Evolutionary conservation across 2,329 filamentous ascomycete genomes (phyloP).

Genomic region (Phoma sp.): DNA sequence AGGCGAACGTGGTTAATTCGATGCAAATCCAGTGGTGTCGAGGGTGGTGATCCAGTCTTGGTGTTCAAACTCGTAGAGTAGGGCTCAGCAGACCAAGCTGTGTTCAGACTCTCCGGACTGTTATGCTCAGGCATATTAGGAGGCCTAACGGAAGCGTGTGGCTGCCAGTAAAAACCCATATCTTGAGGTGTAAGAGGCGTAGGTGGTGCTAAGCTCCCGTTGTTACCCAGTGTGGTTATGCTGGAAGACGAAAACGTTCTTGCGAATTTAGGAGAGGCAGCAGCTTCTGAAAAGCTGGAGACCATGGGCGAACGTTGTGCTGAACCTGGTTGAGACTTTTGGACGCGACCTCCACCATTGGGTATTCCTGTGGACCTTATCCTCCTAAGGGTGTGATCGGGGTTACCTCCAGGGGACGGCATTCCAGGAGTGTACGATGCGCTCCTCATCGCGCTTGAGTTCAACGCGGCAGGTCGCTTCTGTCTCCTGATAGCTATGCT

Average conservation of each 20-base stretch:
- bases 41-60: conserved; percentile 53
- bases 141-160: conserved; percentile 38
- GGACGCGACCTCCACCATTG: conserved; percentile 54
- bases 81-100: conserved; percentile 47
- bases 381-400: conserved; percentile 52
- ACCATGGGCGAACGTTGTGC: conserved; percentile 57
- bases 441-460: conserved; percentile 49
- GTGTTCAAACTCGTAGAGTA: conserved; percentile 39
- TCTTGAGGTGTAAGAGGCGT: conserved; percentile 55
- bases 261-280: conserved; percentile 54
- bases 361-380: conserved; percentile 56
- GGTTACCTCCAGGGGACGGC: conserved; percentile 48
- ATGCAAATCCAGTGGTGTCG: conserved; percentile 49
- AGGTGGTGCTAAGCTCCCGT: conserved; percentile 54
- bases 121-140: conserved; percentile 45
- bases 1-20: conserved; percentile 40
- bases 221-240: conserved; percentile 42
- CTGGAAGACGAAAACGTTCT: conserved; percentile 49
- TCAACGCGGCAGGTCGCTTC: conserved; percentile 50
- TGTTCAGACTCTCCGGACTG: conserved; percentile 49
- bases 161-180: conserved; percentile 52
- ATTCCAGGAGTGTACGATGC: conserved; percentile 51
- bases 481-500: conserved; percentile 52
- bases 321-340: conserved; percentile 53
- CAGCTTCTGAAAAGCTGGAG: conserved; percentile 55